Conservation (phyloP, 208 protist genomes). For the Wallacemonas rigidus region DNA sequence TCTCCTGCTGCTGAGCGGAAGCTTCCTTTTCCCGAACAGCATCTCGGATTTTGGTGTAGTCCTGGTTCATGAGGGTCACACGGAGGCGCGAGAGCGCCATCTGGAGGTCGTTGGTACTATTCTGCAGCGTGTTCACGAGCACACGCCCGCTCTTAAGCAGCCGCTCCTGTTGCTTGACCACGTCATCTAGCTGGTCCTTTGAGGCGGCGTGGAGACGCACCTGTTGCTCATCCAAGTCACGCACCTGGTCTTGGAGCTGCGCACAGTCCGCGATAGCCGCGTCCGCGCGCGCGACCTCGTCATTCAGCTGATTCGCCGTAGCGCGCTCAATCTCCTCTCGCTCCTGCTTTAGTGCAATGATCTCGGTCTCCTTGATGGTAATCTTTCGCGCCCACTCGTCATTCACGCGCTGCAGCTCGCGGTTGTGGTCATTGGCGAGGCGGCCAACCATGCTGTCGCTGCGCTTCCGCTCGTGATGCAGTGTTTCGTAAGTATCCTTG, state of each 20-base stretch:
- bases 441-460: constrained; percentile 29
- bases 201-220: constrained; percentile 18
- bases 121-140: constrained; percentile 36
- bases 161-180: constrained; percentile 26
- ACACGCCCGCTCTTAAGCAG: constrained; percentile 16
- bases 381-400: constrained; percentile 45
- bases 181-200: constrained; percentile 30
- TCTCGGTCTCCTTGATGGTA: constrained; percentile 52
- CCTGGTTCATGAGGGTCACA: constrained; percentile 35
- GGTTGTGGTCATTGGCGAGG: constrained; percentile 43
- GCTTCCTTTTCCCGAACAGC: constrained; percentile 15
- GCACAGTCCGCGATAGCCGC: constrained; percentile 37
- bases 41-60: constrained; percentile 43
- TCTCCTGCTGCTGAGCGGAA: constrained; percentile 9
- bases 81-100: constrained; percentile 42
- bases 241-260: constrained; percentile 33
- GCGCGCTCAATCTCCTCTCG: constrained; percentile 30
- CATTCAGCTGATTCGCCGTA: constrained; percentile 24
- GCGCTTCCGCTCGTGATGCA: constrained; percentile 30
- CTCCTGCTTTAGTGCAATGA: constrained; percentile 38
- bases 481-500: constrained; percentile 33
- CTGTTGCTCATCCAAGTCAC: constrained; percentile 28
- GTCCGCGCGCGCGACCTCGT: constrained; percentile 34
- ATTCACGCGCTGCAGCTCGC: constrained; percentile 38
- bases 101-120: constrained; percentile 40